phyloP scores from a whole-genome alignment of 257 asterid species.

The Nicotiana otophora region DNA sequence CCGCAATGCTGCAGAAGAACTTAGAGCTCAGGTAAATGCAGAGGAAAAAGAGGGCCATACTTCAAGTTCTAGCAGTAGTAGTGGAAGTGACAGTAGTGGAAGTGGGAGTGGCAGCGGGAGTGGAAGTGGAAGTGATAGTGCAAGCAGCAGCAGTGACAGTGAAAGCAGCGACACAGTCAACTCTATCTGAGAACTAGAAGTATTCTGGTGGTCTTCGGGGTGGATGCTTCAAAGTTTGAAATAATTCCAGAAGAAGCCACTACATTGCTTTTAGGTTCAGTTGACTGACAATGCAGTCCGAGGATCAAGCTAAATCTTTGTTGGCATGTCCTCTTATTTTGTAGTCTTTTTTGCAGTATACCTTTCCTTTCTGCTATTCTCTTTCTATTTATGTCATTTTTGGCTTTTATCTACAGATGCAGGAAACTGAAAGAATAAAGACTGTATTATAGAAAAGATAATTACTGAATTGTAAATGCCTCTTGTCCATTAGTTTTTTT shows the following conservation, averaged over 20 bases:
- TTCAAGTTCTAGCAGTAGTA: constrained; percentile 68
- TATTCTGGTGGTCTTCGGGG: neutral
- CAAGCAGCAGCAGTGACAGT: constrained; percentile 68
- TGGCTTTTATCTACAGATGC: neutral
- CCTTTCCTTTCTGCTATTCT: neutral
- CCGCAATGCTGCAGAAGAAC: constrained; percentile 90
- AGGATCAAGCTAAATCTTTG: neutral
- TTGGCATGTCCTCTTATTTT: neutral
- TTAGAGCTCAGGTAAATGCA: constrained; percentile 62
- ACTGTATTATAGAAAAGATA: neutral
- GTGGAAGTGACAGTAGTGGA: constrained; percentile 67
- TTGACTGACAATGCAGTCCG: neutral
- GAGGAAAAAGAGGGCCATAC: constrained; percentile 42
- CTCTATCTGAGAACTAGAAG: constrained; percentile 37
- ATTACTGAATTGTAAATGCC: neutral
- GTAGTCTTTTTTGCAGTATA: neutral
- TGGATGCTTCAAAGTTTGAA: neutral
- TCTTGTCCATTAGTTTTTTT: neutral
- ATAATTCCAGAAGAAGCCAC: neutral
- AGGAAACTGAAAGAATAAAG: neutral
- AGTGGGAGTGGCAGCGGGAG: constrained; percentile 56
- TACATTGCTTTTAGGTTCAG: neutral
- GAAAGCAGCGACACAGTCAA: constrained; percentile 64
- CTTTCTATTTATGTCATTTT: neutral
- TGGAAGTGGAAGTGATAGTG: constrained; percentile 32